A percentile compares a stretch with the other conserved stretches of the same genome.
Conservation (phyloP, 306 rosid species). For the Albizia julibrissin region DNA sequence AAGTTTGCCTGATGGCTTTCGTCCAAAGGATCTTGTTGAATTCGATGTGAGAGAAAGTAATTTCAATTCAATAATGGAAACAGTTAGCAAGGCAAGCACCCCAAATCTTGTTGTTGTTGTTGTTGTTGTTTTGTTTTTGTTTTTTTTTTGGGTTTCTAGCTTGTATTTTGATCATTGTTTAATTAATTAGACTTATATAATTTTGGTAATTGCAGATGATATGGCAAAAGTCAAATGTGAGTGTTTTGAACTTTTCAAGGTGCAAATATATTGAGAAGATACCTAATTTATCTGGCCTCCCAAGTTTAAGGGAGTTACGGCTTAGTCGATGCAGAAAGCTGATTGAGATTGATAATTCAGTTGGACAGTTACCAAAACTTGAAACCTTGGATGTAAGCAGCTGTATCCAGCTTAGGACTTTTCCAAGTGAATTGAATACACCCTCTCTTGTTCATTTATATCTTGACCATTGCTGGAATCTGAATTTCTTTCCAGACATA, state of each 20-base stretch:
- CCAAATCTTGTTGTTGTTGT: not conserved
- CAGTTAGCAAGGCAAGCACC: not conserved
- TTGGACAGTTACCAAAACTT: not conserved
- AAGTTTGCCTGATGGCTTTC: conserved; percentile 6
- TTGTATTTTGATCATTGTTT: too few species aligned
- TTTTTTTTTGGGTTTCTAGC: not conserved
- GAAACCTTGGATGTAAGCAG: not conserved
- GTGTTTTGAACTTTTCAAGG: not conserved
- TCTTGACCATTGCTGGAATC: rapidly evolving
- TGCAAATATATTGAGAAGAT: not conserved
- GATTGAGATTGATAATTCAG: not conserved
- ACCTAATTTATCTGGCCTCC: conserved; percentile 16
- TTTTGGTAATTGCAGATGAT: conserved; percentile 3
- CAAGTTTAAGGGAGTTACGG: not conserved
- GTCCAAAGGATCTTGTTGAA: not conserved
- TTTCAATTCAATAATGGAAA: not conserved
- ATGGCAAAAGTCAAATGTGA: not conserved
- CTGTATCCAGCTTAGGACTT: not conserved
- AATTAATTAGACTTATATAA: not conserved
- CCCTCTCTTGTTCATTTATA: not conserved
- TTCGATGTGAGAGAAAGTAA: not conserved
- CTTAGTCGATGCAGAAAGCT: not conserved
- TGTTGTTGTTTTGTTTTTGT: too few species aligned
- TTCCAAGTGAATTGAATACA: not conserved
- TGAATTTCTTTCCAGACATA: not conserved